Base-by-base conservation (phyloP, 345 rosid species). In the Populus simonii region DNA sequence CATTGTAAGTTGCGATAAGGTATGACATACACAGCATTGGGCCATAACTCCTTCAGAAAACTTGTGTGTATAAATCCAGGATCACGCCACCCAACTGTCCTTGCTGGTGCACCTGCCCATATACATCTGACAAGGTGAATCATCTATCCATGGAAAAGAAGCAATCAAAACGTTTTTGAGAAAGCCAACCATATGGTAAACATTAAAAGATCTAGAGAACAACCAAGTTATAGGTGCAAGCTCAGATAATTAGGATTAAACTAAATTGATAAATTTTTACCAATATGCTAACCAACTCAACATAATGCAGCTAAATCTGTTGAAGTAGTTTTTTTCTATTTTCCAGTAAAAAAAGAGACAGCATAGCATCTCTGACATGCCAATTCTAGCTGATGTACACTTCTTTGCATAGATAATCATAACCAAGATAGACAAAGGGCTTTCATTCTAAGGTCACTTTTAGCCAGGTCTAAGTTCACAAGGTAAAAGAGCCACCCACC, bases 11-110 rank as follows among this genome's bases (percentile, higher is more conserved):
- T 12, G 62, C 25, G n/a, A 41, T 15, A 72, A 66, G 39, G 69
- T 3, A 39, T 12, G 67, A 83, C 88, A 59, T 85, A 91, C 95
- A 74, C 71, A 78, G 75, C 49, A 31, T 87, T 87, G 39, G 96
- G 93, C 92, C 92, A 92, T 61, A 92, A 67, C 53, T 87, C 96
- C 86, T 88, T 86, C 80, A 92, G 86, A 57, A 90, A 89, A 75
- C 92, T 81, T 65, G 96, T 89, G 79, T 92, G 96, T 78, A 88
- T 89, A 76, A 68, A 89, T 79, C 96, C 96, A 38, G 96, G 93
- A 88, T 92, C 93, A 71, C 96, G 90, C 93, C 96, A 92, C 71
- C 96, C 96, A 1, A 90, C 90, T 0, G 92, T 88, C 38, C 90
- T 88, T 70, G 96, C 96, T 36, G 94, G 92, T 53, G 87, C 84